A percentile compares a stretch with the other conserved stretches of the same genome.
phyloP scores from a whole-genome alignment of 2,329 filamentous ascomycete species.

The Amesomyces nigricolor region DNA sequence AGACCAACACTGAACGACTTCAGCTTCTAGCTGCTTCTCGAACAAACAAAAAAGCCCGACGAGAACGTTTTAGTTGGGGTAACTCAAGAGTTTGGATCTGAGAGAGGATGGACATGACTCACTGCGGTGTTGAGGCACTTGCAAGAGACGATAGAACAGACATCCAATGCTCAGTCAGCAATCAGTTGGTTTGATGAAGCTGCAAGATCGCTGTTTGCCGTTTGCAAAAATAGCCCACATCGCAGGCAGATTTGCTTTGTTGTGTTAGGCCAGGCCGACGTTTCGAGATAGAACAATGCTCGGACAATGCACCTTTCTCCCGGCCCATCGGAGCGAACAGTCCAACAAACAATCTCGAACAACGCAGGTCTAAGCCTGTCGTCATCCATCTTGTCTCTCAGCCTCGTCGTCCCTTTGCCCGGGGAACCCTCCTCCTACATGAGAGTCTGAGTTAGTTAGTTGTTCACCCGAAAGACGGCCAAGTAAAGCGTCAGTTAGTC shows the following conservation, averaged over 20 bases:
- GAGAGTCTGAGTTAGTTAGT: background rate
- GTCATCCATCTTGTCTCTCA: background rate
- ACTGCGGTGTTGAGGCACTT: background rate
- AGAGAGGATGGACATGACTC: background rate
- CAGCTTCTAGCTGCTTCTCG: no score
- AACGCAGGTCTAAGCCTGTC: background rate
- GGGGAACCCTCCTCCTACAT: background rate
- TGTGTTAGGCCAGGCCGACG: background rate
- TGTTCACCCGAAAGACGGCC: background rate
- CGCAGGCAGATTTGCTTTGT: slow-evolving; percentile 1
- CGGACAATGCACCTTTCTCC: background rate
- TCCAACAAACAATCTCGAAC: background rate
- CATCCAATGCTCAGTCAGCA: background rate
- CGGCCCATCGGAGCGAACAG: background rate
- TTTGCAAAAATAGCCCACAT: background rate
- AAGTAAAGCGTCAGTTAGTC: background rate
- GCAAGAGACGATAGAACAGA: background rate
- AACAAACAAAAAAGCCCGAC: no score
- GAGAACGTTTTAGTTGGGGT: background rate
- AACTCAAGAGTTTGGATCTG: background rate
- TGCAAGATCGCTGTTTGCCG: background rate
- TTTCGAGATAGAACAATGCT: background rate
- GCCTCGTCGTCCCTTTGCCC: background rate
- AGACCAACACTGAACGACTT: no score
- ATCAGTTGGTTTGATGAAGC: background rate